Evolutionary conservation across 2,329 filamentous ascomycete genomes (phyloP).

Genomic region (Cordyceps sp.): DNA sequence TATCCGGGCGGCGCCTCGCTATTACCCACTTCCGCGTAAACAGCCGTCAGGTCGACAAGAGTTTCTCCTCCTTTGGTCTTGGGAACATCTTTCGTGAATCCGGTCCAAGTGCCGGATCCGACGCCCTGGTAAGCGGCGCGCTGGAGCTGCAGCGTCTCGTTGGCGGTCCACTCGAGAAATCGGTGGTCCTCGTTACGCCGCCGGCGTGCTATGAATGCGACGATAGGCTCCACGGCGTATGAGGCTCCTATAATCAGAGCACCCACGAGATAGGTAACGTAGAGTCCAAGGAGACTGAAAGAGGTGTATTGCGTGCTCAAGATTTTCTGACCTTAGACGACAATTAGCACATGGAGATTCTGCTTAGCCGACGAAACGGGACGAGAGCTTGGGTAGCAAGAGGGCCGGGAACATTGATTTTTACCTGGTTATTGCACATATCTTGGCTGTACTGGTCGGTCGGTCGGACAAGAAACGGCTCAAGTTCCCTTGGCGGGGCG

Average conservation of each 20-base stretch:
- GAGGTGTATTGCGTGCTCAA: neutral
- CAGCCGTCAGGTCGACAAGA: neutral
- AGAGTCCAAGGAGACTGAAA: neutral
- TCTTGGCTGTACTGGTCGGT: neutral
- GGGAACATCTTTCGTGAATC: neutral
- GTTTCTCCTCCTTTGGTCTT: neutral
- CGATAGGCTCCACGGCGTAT: neutral
- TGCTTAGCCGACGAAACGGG: too few relatives aligned
- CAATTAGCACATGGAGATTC: neutral
- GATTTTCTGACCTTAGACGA: neutral
- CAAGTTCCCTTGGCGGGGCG: neutral
- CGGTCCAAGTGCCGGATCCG: neutral
- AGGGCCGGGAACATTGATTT: too few relatives aligned
- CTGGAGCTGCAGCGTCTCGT: neutral
- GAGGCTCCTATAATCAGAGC: neutral
- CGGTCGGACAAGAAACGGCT: neutral
- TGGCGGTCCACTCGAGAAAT: neutral
- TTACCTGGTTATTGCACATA: neutral
- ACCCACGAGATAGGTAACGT: neutral
- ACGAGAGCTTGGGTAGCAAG: too few relatives aligned
- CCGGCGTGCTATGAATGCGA: neutral
- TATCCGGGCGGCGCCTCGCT: too few relatives aligned
- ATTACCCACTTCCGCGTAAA: too few relatives aligned
- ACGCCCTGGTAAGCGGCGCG: neutral
- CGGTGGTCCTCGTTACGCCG: too few relatives aligned